phyloP scores from a whole-genome alignment of 257 asterid species.

The Solanum neorickii region DNA sequence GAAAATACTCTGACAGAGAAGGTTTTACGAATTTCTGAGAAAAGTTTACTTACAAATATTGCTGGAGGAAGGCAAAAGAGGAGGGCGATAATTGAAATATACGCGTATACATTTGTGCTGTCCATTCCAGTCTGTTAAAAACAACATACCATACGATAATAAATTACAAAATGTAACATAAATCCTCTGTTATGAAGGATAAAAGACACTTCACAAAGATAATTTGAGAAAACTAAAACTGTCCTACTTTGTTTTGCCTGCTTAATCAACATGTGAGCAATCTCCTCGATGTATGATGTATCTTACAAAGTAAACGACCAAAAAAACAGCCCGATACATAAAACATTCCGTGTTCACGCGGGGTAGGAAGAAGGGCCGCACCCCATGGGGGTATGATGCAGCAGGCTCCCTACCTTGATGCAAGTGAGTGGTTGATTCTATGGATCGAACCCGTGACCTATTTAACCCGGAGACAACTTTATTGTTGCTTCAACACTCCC shows the following conservation, averaged over 20 bases:
- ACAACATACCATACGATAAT: neutral
- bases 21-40: neutral
- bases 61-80: constrained; percentile 89
- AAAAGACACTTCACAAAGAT: neutral
- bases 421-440: neutral
- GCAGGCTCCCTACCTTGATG: neutral
- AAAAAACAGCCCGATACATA: neutral
- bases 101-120: constrained; percentile 84
- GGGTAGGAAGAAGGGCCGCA: neutral
- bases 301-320: neutral
- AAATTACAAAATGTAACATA: neutral
- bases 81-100: constrained; percentile 68
- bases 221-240: neutral
- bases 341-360: neutral
- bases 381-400: neutral
- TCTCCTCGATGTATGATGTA: neutral
- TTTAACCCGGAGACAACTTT: neutral
- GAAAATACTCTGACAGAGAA: neutral
- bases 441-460: neutral
- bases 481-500: neutral
- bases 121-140: constrained; percentile 73
- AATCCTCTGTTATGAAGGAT: neutral
- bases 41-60: constrained; percentile 34
- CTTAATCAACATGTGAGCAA: neutral
- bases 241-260: neutral